phyloP scores from a whole-genome alignment of 1,284 basidiomycete genomes.

The Sporisorium exsertum region DNA sequence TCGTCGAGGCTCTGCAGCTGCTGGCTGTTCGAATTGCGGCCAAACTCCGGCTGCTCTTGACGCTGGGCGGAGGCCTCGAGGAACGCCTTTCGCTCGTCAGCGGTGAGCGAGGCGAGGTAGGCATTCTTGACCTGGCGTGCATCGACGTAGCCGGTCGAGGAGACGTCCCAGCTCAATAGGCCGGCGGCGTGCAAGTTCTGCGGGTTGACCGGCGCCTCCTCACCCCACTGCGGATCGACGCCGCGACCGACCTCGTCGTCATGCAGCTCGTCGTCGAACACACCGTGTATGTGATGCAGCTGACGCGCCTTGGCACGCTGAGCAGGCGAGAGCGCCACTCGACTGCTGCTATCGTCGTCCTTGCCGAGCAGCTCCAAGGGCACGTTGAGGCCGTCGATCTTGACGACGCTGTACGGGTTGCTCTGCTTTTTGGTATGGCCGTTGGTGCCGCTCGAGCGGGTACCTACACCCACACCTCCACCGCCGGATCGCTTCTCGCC shows the following conservation, averaged over 20 bases:
- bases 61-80: conserved; percentile 26
- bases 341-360: conserved; percentile 50
- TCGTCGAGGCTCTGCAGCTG: conserved; percentile 22
- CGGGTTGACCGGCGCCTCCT: conserved; percentile 29
- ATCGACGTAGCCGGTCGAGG: conserved; percentile 51
- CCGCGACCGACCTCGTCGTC: conserved; percentile 46
- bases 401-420: conserved; percentile 43
- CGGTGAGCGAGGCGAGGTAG: conserved; percentile 42
- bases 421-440: conserved; percentile 48
- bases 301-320: conserved; percentile 53
- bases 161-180: conserved; percentile 46
- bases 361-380: conserved; percentile 47
- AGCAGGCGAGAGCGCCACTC: conserved; percentile 46
- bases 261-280: conserved; percentile 52
- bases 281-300: conserved; percentile 53
- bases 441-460: conserved; percentile 11
- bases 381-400: conserved; percentile 43
- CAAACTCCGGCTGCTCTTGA: conserved; percentile 14
- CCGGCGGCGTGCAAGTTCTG: conserved; percentile 30
- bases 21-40: conserved; percentile 9
- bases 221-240: conserved; percentile 37
- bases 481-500: conserved; percentile 28
- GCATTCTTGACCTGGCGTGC: conserved; percentile 54
- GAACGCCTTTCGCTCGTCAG: conserved; percentile 45
- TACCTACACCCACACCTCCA: background rate